Evolutionary conservation across 495 filamentous ascomycete species (phyloP), one percentile per base, ranked within the genome.

Genomic region (Chlorociboria aeruginascens): DNA sequence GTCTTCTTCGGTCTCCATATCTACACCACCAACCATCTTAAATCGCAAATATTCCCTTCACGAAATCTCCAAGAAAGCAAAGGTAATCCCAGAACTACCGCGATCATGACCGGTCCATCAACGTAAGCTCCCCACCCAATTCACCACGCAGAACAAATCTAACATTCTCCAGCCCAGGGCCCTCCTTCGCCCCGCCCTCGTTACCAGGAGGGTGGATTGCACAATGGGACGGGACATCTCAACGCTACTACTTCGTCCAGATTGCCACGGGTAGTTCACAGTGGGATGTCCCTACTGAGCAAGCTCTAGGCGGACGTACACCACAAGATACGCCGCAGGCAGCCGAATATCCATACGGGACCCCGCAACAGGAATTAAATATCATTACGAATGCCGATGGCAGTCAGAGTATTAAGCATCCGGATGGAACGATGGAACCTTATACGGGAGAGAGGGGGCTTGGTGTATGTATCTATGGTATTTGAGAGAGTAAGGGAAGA

Each of bases 171-270:
- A 16, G 13, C 16, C 33, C 12, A 61, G 83, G 83, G 45, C 83
- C 83, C 46, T 82, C 78, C 20, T 81, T 74, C 52, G 75, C 79
- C 46, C 83, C 82, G 45, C 83, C 83, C 30, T 72, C 66, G 43
- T 70, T 86, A 17, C 82, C 83, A 12, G 66, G 77, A n/a, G 83
- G 83, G 52, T 87, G 83, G 83, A 83, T 89, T 51, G 81, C 85
- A 14, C 85, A 90, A 63, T 89, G 85, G 83, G 85, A 90, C 60
- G 81, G 77, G 41, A 60, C 69, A 38, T 78, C 73, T 43, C 75
- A 77, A 38, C 79, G 82, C 59, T 90, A 88, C 65, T 90, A 90
- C 61, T 90, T 74, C 58, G 85, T 90, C 30, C 81, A 88, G 54
- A 69, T 85, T 33, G 74, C 80, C 36, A 89, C 82, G 2, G 84